Base-by-base conservation (phyloP, 2,329 filamentous ascomycete genomes). In the Ceratocystis lukuohia region DNA sequence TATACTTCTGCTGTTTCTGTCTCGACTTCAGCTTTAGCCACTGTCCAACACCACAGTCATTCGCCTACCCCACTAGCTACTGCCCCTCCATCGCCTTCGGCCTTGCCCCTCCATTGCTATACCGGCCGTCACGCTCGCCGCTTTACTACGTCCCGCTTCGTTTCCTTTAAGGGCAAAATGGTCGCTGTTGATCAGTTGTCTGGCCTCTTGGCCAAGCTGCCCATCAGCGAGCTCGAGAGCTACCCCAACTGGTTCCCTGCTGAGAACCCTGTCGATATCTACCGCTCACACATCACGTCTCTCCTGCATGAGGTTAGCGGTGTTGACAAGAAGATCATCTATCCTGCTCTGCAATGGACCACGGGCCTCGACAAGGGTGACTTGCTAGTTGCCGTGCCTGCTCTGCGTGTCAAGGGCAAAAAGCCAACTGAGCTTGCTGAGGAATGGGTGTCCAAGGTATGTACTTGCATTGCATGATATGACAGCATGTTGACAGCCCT, bases 331-430 rank as follows among this genome's bases (percentile, higher is more conserved):
- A 78, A 81, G 65, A 84, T 91, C 71, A 86, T 95, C 73, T 91
- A 89, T 76, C 84, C 84, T 30, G 84, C 85, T 46, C 78, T 96
- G 53, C 83, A 88, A 77, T 93, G 89, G 88, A 93, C 90, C 4
- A 80, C 84, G 69, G 84, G 86, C 46, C 80, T 91, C 25, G 90
- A 94, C 70, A 91, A 92, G 78, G 91, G 91, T 61, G 91, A 96
- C 76, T 77, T 95, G 71, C 83, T 89, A 65, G 77, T 96, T 61
- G 86, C 90, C 7, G 84, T 90, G 7, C 88, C 91, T 17, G 88
- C 89, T n/a, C 81, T 96, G 69, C 82, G 90, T 69, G 76, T 93
- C 72, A 93, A 88, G 77, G 85, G 85, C 69, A 80, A 80, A 74
- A 88, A 88, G 74, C 84, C 85, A 10, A 77, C 80, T 68, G 83